Evolutionary conservation across 1,284 basidiomycete species (phyloP).

Genomic region (Rhodotorula sp.): DNA sequence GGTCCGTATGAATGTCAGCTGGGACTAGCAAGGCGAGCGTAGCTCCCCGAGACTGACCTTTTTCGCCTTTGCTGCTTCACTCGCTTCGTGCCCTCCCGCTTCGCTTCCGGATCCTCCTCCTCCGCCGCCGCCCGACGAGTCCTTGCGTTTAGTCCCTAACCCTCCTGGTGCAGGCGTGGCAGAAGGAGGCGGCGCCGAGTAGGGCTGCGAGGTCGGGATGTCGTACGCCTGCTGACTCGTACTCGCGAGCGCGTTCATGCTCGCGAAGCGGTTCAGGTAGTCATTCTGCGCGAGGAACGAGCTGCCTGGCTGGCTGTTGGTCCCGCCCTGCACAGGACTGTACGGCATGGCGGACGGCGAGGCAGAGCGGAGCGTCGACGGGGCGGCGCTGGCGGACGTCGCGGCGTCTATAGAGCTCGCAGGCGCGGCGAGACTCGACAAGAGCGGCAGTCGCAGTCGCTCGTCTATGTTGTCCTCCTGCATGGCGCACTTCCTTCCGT

Average conservation of each 20-base stretch:
- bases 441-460: background rate
- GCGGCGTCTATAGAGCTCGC: too few species aligned
- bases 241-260: slow-evolving; percentile 2
- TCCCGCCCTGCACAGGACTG: background rate
- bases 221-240: slow-evolving; percentile 3
- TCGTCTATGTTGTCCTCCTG: background rate
- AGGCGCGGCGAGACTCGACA: background rate
- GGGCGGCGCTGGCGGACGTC: background rate
- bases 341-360: background rate
- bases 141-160: background rate
- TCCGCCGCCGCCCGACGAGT: background rate
- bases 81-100: background rate
- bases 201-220: background rate
- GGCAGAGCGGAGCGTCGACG: background rate
- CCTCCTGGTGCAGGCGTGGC: background rate
- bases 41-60: background rate
- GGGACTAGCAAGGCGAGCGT: background rate
- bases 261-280: background rate
- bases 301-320: background rate
- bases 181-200: background rate
- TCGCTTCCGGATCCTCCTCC: background rate
- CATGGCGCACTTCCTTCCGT: too few species aligned
- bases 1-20: too few species aligned
- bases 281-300: background rate
- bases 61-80: background rate